These are phyloP conservation scores for Euphrasia confusa DNA, from an alignment of 257 asterid species.

Conservation along the genomic window DNA sequence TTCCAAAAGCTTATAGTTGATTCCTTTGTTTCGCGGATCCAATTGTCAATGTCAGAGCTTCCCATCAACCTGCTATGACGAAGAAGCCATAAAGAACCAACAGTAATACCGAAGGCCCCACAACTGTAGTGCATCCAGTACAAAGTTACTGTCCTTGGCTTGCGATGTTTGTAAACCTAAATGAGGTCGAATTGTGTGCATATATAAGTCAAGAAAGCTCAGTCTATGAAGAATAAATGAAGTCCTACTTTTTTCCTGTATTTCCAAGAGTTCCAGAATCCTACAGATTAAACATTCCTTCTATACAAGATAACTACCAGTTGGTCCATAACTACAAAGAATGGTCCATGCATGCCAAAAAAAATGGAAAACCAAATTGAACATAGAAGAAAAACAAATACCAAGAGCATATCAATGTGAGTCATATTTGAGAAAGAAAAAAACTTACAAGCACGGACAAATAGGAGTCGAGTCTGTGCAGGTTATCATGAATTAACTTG, in stretches of 20 bases:
- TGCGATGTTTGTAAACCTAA: conserved; percentile 78
- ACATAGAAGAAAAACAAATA: conserved; percentile 3
- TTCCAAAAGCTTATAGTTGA: conserved; percentile 83
- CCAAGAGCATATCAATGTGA: conserved; percentile 20
- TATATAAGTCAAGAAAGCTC: conserved; percentile 18
- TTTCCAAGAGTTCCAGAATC: conserved; percentile 8
- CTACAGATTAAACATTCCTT: not conserved
- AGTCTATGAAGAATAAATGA: not conserved
- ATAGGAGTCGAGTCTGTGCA: conserved; percentile 69
- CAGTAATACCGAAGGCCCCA: conserved; percentile 73
- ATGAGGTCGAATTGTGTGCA: conserved; percentile 25
- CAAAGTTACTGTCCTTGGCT: conserved; percentile 70
- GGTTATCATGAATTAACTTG: conserved; percentile 70
- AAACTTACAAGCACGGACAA: conserved; percentile 71
- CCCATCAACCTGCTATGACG: conserved; percentile 96
- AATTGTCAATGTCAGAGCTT: conserved; percentile 92
- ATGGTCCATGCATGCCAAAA: conserved; percentile 13
- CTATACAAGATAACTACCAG: conserved; percentile 10
- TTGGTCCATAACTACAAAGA: not conserved
- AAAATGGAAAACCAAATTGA: conserved; percentile 20
- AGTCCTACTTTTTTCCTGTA: conserved; percentile 9
- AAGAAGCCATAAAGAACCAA: conserved; percentile 88
- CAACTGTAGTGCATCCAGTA: conserved; percentile 85
- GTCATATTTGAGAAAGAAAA: conserved; percentile 23
- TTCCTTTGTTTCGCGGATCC: conserved; percentile 86